Evolutionary conservation across 495 filamentous ascomycete genomes (phyloP).

Genomic region (Cladorrhinum samala): DNA sequence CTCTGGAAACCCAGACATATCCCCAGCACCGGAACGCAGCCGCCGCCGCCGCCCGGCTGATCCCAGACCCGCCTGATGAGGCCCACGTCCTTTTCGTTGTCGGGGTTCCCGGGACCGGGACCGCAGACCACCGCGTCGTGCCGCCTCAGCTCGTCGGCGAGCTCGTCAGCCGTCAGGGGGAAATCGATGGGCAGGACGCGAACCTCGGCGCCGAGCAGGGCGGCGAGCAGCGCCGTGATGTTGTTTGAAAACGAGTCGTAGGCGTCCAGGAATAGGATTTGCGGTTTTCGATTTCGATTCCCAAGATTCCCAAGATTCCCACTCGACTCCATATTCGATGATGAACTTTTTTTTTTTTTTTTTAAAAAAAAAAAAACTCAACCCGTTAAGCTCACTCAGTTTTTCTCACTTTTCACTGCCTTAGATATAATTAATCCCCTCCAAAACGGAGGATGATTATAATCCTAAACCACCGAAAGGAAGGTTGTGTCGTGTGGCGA

Average conservation of each 20-base stretch:
- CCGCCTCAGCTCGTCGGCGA: slow-evolving; percentile 43
- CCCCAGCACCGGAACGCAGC: slow-evolving; percentile 70
- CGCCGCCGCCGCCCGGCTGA: slow-evolving; percentile 45
- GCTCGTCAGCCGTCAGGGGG: slow-evolving; percentile 9
- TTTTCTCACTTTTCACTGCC: too few species aligned
- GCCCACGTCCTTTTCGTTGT: slow-evolving; percentile 60
- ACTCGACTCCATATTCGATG: too few species aligned
- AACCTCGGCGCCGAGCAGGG: slow-evolving; percentile 57
- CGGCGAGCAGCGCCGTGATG: slow-evolving; percentile 71
- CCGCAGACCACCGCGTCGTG: slow-evolving; percentile 77
- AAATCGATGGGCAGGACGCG: slow-evolving; percentile 66
- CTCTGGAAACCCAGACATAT: slow-evolving; percentile 94
- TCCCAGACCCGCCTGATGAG: slow-evolving; percentile 74
- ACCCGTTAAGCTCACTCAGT: too few species aligned
- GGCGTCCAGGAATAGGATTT: slow-evolving; percentile 82
- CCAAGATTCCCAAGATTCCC: too few species aligned
- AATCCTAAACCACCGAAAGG: too few species aligned
- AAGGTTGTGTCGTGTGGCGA: too few species aligned
- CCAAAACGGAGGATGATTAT: too few species aligned
- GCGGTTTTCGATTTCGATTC: slow-evolving; percentile 14
- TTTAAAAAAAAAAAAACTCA: too few species aligned
- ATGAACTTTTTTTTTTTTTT: slow-evolving; percentile 1
- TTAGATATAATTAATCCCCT: too few species aligned
- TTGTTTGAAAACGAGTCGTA: slow-evolving; percentile 97
- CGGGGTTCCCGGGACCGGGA: slow-evolving; percentile 67